Conservation (phyloP, 805 yeast species). For the Brettanomyces sp. region DNA sequence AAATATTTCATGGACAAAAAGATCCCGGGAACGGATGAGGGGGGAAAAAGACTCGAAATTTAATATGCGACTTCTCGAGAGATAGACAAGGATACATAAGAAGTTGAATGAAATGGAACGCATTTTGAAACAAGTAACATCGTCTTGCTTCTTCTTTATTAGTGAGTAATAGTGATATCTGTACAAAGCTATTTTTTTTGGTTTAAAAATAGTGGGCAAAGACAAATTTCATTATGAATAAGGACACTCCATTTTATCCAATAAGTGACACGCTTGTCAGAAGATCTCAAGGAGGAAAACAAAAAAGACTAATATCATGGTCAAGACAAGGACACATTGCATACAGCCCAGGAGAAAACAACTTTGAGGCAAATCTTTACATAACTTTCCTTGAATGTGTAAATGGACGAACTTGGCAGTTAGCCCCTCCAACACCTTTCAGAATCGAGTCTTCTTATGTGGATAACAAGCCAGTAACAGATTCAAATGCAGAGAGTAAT, state of each 20-base stretch:
- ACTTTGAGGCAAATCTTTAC: conserved; percentile 29
- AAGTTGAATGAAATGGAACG: too few relatives aligned
- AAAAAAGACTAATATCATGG: conserved; percentile 44
- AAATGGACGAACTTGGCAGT: conserved; percentile 73
- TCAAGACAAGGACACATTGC: conserved; percentile 81
- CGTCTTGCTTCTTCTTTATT: too few relatives aligned
- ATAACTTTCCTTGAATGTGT: conserved; percentile 64
- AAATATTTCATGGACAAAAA: too few relatives aligned
- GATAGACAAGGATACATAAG: too few relatives aligned
- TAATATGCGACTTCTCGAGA: too few relatives aligned
- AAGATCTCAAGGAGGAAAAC: conserved; percentile 6
- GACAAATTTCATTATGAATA: not conserved
- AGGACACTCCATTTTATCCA: not conserved
- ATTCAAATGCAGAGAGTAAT: conserved; percentile 4
- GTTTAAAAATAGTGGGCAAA: too few relatives aligned
- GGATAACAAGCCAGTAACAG: conserved; percentile 9
- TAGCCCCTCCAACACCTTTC: conserved; percentile 46
- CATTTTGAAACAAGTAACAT: too few relatives aligned
- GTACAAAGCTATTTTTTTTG: too few relatives aligned
- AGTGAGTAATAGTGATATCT: too few relatives aligned
- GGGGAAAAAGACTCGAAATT: too few relatives aligned
- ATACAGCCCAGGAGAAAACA: conserved; percentile 35
- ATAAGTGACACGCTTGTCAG: conserved; percentile 17
- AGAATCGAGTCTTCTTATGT: conserved; percentile 7
- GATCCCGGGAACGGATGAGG: too few relatives aligned